Conservation (phyloP, 768 basidiomycete species). For the Ramaria rubella region DNA sequence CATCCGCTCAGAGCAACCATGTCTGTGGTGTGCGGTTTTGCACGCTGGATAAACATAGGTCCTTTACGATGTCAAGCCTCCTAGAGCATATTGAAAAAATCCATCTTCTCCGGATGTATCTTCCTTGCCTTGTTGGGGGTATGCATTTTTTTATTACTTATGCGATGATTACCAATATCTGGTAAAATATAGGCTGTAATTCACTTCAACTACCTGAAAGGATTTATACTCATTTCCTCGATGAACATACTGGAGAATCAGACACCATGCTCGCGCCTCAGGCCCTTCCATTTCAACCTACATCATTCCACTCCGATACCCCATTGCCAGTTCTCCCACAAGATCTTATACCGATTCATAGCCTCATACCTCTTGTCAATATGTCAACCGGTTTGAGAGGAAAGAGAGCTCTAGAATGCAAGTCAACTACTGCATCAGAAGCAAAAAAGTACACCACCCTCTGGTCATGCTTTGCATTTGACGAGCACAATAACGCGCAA, state of each 20-base stretch:
- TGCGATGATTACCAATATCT: neutral
- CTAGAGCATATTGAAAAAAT: neutral
- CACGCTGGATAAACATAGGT: neutral
- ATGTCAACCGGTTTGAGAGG: neutral
- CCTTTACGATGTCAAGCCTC: neutral
- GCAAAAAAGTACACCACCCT: neutral
- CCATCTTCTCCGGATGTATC: neutral
- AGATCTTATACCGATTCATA: neutral
- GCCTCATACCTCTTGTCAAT: neutral
- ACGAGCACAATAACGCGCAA: neutral
- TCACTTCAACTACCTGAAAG: neutral
- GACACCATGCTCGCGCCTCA: neutral
- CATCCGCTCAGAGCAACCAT: neutral
- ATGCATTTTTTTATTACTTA: neutral
- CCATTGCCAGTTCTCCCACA: neutral
- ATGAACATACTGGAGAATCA: neutral
- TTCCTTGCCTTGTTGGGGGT: neutral
- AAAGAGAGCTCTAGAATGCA: neutral
- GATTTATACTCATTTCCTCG: neutral
- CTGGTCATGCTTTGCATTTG: neutral
- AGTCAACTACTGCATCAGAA: neutral
- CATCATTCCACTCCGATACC: neutral
- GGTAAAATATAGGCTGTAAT: neutral
- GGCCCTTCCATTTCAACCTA: neutral
- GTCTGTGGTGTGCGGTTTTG: neutral